phyloP scores from a whole-genome alignment of 2,329 filamentous ascomycete species.

The Paradendryphiella salina region DNA sequence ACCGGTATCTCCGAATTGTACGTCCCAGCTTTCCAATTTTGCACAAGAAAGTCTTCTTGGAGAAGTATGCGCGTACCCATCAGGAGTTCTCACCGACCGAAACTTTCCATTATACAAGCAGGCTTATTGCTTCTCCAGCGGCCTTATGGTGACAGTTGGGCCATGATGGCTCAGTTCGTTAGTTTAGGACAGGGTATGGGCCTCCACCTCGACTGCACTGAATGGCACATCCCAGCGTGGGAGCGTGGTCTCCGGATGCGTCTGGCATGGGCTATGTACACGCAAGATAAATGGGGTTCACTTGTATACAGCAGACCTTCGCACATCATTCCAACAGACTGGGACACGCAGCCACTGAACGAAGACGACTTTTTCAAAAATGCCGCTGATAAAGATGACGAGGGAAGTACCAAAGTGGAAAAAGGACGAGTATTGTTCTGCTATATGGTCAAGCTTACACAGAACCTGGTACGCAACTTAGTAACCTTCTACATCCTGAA shows the following conservation, averaged over 20 bases:
- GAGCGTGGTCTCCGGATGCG: conserved; percentile 64
- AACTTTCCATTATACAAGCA: conserved; percentile 49
- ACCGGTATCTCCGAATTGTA: conserved; percentile 71
- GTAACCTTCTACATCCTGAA: conserved; percentile 57
- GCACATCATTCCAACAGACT: conserved; percentile 59
- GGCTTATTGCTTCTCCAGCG: conserved; percentile 46
- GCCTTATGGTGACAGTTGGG: conserved; percentile 40
- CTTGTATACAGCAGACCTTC: conserved; percentile 62
- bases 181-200: conserved; percentile 48
- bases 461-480: conserved; percentile 57
- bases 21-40: conserved; percentile 63
- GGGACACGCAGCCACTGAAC: conserved; percentile 56
- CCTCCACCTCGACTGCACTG: conserved; percentile 59
- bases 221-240: conserved; percentile 66
- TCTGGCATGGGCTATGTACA: conserved; percentile 66
- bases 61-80: conserved; percentile 62
- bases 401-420: conserved; percentile 42
- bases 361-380: conserved; percentile 52
- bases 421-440: conserved; percentile 51
- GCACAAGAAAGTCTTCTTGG: conserved; percentile 64
- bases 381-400: conserved; percentile 39
- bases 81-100: conserved; percentile 59
- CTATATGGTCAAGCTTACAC: conserved; percentile 57
- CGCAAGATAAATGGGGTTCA: conserved; percentile 67
- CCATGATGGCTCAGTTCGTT: conserved; percentile 44